A percentile compares a stretch with the other conserved stretches of the same genome.
These are phyloP conservation scores for Spiraea crenata DNA, from an alignment of 331 rosid species.

Conservation along the genomic window DNA sequence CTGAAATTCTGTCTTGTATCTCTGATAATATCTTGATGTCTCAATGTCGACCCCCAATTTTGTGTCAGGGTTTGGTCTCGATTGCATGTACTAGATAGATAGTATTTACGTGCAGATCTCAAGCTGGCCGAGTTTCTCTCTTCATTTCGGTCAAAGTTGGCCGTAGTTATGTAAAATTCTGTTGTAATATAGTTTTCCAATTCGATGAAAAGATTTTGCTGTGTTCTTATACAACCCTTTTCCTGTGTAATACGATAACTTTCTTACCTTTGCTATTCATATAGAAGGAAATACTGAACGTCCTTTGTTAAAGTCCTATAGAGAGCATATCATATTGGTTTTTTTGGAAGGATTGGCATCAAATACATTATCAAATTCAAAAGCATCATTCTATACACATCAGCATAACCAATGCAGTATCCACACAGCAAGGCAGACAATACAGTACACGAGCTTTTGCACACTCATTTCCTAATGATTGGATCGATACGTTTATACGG, in stretches of 20 bases:
- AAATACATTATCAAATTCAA: background rate
- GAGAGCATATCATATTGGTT: too few species aligned
- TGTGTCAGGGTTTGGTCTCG: conserved; percentile 3
- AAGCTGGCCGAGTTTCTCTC: background rate
- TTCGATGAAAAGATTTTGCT: background rate
- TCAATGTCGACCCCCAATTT: background rate
- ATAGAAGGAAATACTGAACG: too few species aligned
- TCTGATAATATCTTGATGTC: background rate
- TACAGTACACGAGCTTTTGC: background rate
- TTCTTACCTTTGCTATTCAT: background rate
- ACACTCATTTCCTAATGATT: background rate
- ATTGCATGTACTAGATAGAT: background rate
- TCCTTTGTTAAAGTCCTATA: too few species aligned
- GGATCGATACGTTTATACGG: background rate
- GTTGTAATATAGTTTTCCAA: background rate
- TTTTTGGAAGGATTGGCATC: background rate
- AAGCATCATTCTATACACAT: too few species aligned
- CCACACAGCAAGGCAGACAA: background rate
- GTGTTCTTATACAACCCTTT: too few species aligned
- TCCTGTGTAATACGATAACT: too few species aligned
- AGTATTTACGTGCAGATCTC: background rate
- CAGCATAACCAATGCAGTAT: background rate
- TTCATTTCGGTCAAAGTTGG: too few species aligned
- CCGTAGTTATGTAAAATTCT: background rate
- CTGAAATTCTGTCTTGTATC: background rate